Evolutionary conservation across 2,329 filamentous ascomycete genomes (phyloP).

Genomic region (Diaporthe citriasiana): DNA sequence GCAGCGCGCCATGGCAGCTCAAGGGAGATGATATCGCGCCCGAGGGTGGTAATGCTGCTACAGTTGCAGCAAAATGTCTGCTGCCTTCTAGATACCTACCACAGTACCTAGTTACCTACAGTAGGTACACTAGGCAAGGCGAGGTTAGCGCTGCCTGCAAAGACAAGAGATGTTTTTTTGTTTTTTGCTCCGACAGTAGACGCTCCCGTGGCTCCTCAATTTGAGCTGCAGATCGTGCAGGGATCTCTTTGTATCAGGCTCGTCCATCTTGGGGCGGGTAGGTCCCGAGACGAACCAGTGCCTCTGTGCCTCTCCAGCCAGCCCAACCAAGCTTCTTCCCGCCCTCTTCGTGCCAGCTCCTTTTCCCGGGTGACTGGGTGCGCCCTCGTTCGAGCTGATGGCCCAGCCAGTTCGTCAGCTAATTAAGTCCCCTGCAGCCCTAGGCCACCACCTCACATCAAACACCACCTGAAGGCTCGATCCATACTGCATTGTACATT

Average conservation of each 20-base stretch:
- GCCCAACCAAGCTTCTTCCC: constrained; percentile 9
- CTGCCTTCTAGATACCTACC: too few relatives aligned
- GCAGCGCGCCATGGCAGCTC: neutral
- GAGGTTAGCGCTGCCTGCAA: constrained; percentile 19
- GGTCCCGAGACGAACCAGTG: constrained; percentile 20
- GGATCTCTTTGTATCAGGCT: constrained; percentile 32
- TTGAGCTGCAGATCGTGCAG: constrained; percentile 33
- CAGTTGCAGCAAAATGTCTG: neutral
- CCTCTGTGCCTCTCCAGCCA: neutral
- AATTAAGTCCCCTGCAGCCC: constrained; percentile 23
- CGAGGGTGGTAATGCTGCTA: neutral
- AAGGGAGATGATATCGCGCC: constrained; percentile 6
- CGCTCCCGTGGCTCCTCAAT: constrained; percentile 34
- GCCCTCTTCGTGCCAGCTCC: neutral
- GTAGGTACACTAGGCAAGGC: neutral
- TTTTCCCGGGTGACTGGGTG: constrained; percentile 23
- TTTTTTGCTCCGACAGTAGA: constrained; percentile 1
- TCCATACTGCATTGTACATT: constrained; percentile 11
- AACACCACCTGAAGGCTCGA: constrained; percentile 21
- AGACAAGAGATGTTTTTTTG: constrained; percentile 2
- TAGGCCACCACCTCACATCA: constrained; percentile 22
- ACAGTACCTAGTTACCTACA: too few relatives aligned
- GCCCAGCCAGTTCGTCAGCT: constrained; percentile 5
- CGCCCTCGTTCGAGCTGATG: constrained; percentile 24
- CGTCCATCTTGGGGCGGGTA: constrained; percentile 23